Evolutionary conservation across 306 rosid species (phyloP).

Genomic region (Corylus avellana): DNA sequence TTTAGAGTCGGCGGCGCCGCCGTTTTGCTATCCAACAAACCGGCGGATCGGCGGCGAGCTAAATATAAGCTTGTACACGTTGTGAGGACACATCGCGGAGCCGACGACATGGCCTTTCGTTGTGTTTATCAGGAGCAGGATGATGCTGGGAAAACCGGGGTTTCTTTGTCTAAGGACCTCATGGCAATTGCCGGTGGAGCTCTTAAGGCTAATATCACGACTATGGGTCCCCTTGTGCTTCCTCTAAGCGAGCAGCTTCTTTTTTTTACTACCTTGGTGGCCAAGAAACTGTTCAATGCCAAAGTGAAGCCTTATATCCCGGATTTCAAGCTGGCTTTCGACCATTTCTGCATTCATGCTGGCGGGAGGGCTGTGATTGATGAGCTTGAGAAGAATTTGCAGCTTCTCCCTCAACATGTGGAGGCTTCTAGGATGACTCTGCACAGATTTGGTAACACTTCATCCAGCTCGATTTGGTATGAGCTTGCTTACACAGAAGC

Average conservation of each 20-base stretch:
- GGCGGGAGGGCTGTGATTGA: constrained; percentile 73
- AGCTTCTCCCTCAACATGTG: constrained; percentile 52
- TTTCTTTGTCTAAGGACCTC: constrained; percentile 58
- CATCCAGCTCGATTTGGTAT: constrained; percentile 74
- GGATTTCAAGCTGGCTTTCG: constrained; percentile 66
- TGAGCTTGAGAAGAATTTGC: constrained; percentile 70
- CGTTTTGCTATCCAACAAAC: constrained; percentile 53
- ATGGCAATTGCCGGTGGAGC: constrained; percentile 73
- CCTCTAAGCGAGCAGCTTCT: constrained; percentile 65
- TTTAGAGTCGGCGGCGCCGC: constrained; percentile 68
- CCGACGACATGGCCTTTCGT: constrained; percentile 56
- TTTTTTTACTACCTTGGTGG: constrained; percentile 42
- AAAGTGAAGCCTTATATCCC: constrained; percentile 57
- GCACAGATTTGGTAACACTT: constrained; percentile 69
- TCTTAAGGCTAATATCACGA: constrained; percentile 57
- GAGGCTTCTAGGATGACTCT: constrained; percentile 76
- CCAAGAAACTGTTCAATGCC: constrained; percentile 40
- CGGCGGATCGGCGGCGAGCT: constrained; percentile 33
- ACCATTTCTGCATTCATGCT: constrained; percentile 73
- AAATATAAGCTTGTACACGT: constrained; percentile 64
- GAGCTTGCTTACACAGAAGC: constrained; percentile 68
- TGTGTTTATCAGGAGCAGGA: constrained; percentile 65
- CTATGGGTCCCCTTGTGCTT: constrained; percentile 58
- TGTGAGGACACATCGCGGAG: constrained; percentile 65
- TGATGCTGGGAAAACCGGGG: constrained; percentile 57